Evolutionary conservation across 1,284 basidiomycete genomes (phyloP).

Genomic region (Cryptococcus sp.): DNA sequence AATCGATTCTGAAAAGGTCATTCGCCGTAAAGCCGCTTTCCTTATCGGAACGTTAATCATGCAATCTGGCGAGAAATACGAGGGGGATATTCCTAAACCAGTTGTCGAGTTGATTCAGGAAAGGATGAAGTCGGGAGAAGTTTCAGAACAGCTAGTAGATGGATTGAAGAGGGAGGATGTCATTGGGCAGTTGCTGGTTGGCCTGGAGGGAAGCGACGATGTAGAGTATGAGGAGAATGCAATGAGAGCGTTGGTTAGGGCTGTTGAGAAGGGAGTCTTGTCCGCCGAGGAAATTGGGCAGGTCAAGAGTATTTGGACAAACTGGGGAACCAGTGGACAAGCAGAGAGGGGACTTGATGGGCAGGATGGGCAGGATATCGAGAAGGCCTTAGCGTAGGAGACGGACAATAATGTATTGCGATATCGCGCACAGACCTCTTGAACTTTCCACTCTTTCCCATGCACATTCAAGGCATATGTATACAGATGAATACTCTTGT

Average conservation of each 20-base stretch:
- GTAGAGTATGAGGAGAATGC: constrained; percentile 77
- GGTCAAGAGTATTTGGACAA: constrained; percentile 29
- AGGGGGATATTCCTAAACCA: constrained; percentile 42
- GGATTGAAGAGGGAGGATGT: constrained; percentile 28
- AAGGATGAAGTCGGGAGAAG: constrained; percentile 14
- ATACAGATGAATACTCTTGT: no score
- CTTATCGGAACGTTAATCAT: constrained; percentile 72
- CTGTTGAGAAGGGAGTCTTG: constrained; percentile 39
- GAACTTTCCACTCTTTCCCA: no score
- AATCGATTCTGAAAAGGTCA: constrained; percentile 67
- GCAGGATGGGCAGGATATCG: constrained; percentile 25
- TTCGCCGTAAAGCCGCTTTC: constrained; percentile 81
- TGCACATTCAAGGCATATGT: no score
- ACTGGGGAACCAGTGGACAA: constrained; percentile 29
- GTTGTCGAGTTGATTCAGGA: constrained; percentile 32
- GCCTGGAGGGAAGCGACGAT: constrained; percentile 56
- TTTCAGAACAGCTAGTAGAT: constrained; percentile 25
- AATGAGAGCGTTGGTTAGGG: constrained; percentile 55
- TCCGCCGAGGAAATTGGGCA: constrained; percentile 35
- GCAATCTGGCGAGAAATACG: constrained; percentile 56
- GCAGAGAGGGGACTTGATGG: constrained; percentile 37
- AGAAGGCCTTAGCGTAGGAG: constrained; percentile 6
- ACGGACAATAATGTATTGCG: no score
- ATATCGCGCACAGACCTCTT: no score
- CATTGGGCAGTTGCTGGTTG: constrained; percentile 25